A percentile compares a stretch with the other conserved stretches of the same genome.
Conservation (phyloP, 306 rosid species). For the Quercus variabilis region DNA sequence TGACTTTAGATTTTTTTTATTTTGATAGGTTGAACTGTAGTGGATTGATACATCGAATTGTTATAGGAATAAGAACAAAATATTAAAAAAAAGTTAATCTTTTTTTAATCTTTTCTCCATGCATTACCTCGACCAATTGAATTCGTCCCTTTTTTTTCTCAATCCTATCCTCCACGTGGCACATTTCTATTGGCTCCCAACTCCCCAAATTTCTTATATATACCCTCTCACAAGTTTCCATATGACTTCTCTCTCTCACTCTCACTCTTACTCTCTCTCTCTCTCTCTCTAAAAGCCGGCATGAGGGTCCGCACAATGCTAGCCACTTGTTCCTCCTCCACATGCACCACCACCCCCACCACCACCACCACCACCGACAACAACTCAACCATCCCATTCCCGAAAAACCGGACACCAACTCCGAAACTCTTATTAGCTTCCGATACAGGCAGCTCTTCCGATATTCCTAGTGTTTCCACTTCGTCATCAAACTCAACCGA, state of each 20-base stretch:
- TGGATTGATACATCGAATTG: no score
- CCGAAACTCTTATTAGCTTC: conserved; percentile 14
- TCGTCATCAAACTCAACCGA: conserved; percentile 27
- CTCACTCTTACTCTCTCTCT: not conserved
- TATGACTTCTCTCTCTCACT: not conserved
- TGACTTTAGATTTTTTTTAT: no score
- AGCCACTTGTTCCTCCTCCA: conserved; percentile 28
- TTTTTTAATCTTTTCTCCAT: not conserved
- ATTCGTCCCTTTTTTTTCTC: not conserved
- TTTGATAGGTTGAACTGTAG: no score
- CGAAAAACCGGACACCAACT: not conserved
- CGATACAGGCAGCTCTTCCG: conserved; percentile 33
- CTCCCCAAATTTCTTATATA: not conserved
- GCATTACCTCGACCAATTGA: not conserved
- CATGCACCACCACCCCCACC: conserved; percentile 12
- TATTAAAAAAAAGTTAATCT: no score
- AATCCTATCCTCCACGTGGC: not conserved
- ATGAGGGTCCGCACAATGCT: conserved; percentile 44
- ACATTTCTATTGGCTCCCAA: not conserved
- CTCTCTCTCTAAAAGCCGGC: not conserved
- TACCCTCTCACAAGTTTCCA: not conserved
- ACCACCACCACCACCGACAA: conserved; percentile 29
- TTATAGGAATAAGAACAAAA: no score
- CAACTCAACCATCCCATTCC: conserved; percentile 21
- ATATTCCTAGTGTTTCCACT: not conserved